A percentile compares a stretch with the other conserved stretches of the same genome.
Conservation (phyloP, 2,329 filamentous ascomycete species). For the Pseudopyricularia javanii region DNA sequence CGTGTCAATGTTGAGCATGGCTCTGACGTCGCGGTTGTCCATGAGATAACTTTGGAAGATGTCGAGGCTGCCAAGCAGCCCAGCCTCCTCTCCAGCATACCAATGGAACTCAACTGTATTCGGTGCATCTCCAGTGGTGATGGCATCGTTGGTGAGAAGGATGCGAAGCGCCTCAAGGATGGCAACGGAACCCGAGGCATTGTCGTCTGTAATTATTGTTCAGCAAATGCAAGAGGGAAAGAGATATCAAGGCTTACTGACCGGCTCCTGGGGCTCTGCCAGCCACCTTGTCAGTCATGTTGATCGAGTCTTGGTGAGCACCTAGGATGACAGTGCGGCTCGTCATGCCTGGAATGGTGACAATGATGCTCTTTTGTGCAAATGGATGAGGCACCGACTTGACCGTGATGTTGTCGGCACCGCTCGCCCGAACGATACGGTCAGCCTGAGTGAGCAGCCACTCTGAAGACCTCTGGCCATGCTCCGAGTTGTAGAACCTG, state of each 20-base stretch:
- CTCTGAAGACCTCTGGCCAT: conserved; percentile 70
- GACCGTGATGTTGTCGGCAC: conserved; percentile 54
- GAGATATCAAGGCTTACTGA: conserved; percentile 4
- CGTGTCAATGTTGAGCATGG: conserved; percentile 99
- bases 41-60: conserved; percentile 76
- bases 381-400: conserved; percentile 71
- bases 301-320: conserved; percentile 91
- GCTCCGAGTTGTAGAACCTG: conserved; percentile 65
- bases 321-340: conserved; percentile 81
- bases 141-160: conserved; percentile 58
- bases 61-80: conserved; percentile 75
- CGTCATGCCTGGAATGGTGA: conserved; percentile 74
- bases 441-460: conserved; percentile 74
- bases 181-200: conserved; percentile 85
- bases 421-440: conserved; percentile 56
- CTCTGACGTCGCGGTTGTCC: conserved; percentile 64
- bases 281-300: conserved; percentile 74
- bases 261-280: conserved; percentile 74
- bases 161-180: conserved; percentile 84
- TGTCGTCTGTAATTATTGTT: conserved; percentile 57
- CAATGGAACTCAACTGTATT: conserved; percentile 96
- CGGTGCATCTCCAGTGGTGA: conserved; percentile 57
- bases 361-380: conserved; percentile 85
- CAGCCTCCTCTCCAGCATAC: conserved; percentile 86
- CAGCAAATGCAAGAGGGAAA: conserved; percentile 27